These are phyloP conservation scores for Oryza australiensis DNA, from an alignment of 176 grass and related monocot genomes.

Conservation along the genomic window DNA sequence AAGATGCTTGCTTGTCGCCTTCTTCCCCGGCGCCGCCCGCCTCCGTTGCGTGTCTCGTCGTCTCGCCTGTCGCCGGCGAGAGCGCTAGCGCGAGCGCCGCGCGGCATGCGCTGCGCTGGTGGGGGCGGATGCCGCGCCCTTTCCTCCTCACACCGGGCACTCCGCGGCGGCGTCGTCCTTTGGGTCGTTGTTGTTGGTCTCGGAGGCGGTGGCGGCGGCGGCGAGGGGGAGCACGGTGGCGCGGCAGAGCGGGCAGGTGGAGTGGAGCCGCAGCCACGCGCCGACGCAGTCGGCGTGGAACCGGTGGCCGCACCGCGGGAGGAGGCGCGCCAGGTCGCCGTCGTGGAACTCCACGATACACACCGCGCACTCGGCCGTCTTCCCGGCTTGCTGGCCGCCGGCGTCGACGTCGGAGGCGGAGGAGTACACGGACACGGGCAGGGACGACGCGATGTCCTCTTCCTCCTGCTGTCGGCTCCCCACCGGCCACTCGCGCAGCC, in stretches of 20 bases:
- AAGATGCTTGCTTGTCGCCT: slow-evolving; percentile 7
- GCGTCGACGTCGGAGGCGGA: neutral
- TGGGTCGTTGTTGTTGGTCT: neutral
- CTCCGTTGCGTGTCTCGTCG: neutral
- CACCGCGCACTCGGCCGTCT: slow-evolving; percentile 52
- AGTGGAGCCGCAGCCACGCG: slow-evolving; percentile 51
- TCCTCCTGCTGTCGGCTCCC: neutral
- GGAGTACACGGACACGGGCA: slow-evolving; percentile 49
- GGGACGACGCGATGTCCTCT: slow-evolving; percentile 23
- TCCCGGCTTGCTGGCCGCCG: neutral
- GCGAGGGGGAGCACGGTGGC: slow-evolving; percentile 15
- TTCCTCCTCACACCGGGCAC: slow-evolving; percentile 33
- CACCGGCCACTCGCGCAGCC: neutral
- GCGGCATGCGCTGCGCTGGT: too few relatives aligned
- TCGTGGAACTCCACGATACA: slow-evolving; percentile 64
- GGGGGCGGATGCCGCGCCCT: too few relatives aligned
- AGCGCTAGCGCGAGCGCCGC: too few relatives aligned
- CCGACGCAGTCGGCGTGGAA: slow-evolving; percentile 66
- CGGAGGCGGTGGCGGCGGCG: neutral
- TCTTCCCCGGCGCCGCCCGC: neutral
- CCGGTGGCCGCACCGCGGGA: slow-evolving; percentile 56
- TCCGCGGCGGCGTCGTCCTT: slow-evolving; percentile 1
- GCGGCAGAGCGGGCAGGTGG: slow-evolving; percentile 77
- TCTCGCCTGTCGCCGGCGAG: neutral
- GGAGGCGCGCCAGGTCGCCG: slow-evolving; percentile 43